Percentiles rank a stretch among this genome's conserved stretches.
Conservation (phyloP, 805 yeast species). For the Saccharomycodes ludwigii region DNA sequence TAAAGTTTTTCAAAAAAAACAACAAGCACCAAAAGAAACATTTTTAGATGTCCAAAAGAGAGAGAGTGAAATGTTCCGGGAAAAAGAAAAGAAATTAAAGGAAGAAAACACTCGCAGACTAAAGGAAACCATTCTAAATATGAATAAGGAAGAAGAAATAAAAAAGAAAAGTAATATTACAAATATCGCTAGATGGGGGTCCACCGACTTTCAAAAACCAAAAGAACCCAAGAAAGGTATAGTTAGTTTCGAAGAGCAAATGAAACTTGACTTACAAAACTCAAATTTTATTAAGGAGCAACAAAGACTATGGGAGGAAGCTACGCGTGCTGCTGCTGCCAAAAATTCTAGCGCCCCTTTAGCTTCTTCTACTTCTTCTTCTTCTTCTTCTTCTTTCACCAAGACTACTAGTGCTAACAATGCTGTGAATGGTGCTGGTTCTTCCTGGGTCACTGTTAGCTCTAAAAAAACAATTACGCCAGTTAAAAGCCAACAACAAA, state of each 20-base stretch:
- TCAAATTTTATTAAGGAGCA: constrained; percentile 21
- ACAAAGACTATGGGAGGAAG: constrained; percentile 30
- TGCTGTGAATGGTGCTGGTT: neutral
- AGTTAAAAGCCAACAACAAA: too few species aligned
- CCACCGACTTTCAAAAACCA: neutral
- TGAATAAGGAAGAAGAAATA: neutral
- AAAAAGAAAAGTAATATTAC: neutral
- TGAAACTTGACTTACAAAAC: constrained; percentile 11
- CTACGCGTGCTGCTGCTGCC: constrained; percentile 20
- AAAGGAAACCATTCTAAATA: neutral
- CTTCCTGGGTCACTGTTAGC: neutral
- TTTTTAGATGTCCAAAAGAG: too few species aligned
- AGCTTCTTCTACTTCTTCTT: too few species aligned
- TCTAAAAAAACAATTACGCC: constrained; percentile 1
- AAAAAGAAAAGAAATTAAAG: constrained; percentile 1
- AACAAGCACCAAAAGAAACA: too few species aligned
- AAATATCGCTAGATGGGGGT: neutral
- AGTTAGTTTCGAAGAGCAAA: neutral
- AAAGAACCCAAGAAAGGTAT: neutral
- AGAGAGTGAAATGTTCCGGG: neutral
- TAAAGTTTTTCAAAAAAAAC: constrained; percentile 1
- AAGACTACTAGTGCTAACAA: constrained; percentile 11
- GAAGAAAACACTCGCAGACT: neutral
- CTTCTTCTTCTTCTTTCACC: too few species aligned
- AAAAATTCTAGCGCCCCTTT: constrained; percentile 10